A percentile compares a stretch with the other conserved stretches of the same genome.
Conservation (phyloP, 768 basidiomycete species). For the Hemileccinum rubropunctum region DNA sequence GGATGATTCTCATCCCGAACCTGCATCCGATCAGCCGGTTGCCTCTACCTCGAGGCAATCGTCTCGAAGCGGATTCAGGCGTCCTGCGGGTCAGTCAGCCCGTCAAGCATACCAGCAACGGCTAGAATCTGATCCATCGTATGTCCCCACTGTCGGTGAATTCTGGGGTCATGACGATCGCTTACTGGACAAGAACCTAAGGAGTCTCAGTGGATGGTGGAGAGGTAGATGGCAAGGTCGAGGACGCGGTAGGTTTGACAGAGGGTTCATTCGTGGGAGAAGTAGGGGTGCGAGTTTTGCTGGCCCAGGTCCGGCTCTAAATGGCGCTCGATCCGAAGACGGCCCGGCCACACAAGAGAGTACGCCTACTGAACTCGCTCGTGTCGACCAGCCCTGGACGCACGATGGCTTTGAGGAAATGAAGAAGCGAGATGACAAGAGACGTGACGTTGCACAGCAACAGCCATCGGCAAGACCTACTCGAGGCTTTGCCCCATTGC, state of each 20-base stretch:
- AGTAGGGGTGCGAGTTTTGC: conserved; percentile 49
- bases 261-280: conserved; percentile 52
- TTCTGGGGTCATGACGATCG: conserved; percentile 97
- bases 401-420: conserved; percentile 91
- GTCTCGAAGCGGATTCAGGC: conserved; percentile 27
- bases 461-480: conserved; percentile 27
- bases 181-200: conserved; percentile 74
- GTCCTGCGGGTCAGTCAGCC: conserved; percentile 54
- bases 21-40: conserved; percentile 30
- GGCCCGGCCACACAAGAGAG: conserved; percentile 17
- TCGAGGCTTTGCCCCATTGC: conserved; percentile 38
- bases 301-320: conserved; percentile 13
- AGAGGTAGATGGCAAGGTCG: conserved; percentile 73
- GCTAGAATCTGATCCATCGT: conserved; percentile 81
- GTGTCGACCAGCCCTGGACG: conserved; percentile 71
- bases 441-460: conserved; percentile 33
- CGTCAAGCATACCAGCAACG: conserved; percentile 86
- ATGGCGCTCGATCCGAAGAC: conserved; percentile 19
- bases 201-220: conserved; percentile 88
- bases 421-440: conserved; percentile 68
- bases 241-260: conserved; percentile 51
- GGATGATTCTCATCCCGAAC: conserved; percentile 15
- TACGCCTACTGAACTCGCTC: conserved; percentile 40
- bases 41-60: conserved; percentile 40
- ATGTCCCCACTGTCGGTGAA: conserved; percentile 85